Evolutionary conservation across 108 stramenopile species (phyloP).

Genomic region (Tribonema minus): DNA sequence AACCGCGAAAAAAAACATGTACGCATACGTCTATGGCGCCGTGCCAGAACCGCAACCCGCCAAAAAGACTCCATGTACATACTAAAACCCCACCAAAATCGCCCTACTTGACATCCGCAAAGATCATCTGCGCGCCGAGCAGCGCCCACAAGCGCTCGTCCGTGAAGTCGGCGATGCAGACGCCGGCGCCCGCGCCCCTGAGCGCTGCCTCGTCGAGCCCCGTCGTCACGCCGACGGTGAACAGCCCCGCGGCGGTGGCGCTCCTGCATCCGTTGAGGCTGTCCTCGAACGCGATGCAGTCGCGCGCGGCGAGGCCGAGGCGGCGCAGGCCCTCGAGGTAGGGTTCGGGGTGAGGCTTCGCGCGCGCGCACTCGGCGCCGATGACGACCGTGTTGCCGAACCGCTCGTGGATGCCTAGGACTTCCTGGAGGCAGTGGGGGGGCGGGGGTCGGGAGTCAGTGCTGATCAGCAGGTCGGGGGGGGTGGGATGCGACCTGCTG

Average conservation of each 20-base stretch:
- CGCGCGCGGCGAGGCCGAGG: slow-evolving; percentile 25
- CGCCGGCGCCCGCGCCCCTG: not conserved
- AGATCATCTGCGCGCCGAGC: no score
- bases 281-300: slow-evolving; percentile 50
- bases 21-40: no score
- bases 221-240: slow-evolving; percentile 22
- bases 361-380: slow-evolving; percentile 38
- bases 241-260: slow-evolving; percentile 26
- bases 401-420: no score
- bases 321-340: slow-evolving; percentile 42
- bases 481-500: no score
- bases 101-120: no score
- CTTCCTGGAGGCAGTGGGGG: no score
- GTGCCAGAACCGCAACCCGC: no score
- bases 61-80: no score
- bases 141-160: not conserved
- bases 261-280: slow-evolving; percentile 13
- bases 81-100: no score
- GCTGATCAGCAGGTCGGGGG: no score
- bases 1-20: no score
- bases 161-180: slow-evolving; percentile 16
- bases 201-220: not conserved
- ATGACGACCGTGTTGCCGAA: slow-evolving; percentile 33
- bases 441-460: no score
- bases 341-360: slow-evolving; percentile 47